phyloP scores from a whole-genome alignment of 345 rosid species.

The Ceriops decandra region DNA sequence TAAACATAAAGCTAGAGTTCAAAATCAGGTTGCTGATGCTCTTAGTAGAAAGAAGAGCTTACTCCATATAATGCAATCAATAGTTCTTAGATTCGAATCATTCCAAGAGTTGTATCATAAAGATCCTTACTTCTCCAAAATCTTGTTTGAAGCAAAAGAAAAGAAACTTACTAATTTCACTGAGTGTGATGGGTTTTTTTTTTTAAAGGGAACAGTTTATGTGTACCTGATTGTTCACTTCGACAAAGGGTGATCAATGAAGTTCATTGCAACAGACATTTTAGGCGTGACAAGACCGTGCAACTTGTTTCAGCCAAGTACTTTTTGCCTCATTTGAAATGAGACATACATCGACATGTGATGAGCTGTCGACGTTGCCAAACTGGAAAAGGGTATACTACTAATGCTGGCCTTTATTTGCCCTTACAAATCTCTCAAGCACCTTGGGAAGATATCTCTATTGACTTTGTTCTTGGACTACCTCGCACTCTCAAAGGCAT shows the following conservation, averaged over 20 bases:
- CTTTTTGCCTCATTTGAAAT: not conserved
- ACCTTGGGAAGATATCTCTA: not conserved
- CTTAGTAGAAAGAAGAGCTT: not conserved
- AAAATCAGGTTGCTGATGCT: not conserved
- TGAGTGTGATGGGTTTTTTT: not conserved
- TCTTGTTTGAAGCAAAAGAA: not conserved
- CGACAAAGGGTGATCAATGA: not conserved
- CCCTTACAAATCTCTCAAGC: not conserved
- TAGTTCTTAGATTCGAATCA: not conserved
- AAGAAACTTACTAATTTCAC: not conserved
- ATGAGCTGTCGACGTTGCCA: not conserved
- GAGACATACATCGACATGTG: not conserved
- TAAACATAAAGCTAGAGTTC: not conserved
- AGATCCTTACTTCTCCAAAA: not conserved
- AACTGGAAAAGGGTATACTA: not conserved
- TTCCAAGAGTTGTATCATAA: not conserved
- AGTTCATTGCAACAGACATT: not conserved
- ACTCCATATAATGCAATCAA: too few relatives aligned
- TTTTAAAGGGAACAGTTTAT: not conserved
- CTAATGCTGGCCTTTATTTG: not conserved
- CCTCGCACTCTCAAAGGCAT: not conserved
- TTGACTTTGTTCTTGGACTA: not conserved
- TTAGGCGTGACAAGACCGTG: not conserved
- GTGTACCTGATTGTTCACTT: not conserved
- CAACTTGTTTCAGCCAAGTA: not conserved